Evolutionary conservation across 192 early-diverging fungal genomes (phyloP).

Genomic region (Kickxella alabastrina): DNA sequence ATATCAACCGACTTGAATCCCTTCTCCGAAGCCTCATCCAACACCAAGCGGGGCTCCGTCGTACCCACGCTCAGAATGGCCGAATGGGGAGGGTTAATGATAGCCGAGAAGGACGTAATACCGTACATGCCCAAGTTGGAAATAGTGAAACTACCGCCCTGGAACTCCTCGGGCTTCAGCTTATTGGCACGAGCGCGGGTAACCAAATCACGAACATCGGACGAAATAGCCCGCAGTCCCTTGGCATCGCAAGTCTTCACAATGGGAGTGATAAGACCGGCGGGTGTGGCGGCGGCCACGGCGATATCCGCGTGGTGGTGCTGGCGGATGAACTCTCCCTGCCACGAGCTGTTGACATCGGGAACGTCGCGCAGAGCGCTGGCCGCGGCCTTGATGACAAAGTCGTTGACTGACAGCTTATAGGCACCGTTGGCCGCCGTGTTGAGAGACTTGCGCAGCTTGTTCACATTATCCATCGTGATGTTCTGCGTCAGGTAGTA

Average conservation of each 20-base stretch:
- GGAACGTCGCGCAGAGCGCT: conserved; percentile 88
- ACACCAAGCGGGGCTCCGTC: conserved; percentile 70
- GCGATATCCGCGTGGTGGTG: conserved; percentile 90
- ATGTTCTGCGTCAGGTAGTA: conserved; percentile 80
- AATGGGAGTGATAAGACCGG: conserved; percentile 95
- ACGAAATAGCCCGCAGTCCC: conserved; percentile 83
- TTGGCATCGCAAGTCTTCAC: conserved; percentile 75
- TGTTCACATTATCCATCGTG: conserved; percentile 83
- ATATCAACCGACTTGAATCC: conserved; percentile 70
- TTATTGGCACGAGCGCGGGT: conserved; percentile 79
- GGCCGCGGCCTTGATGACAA: conserved; percentile 93
- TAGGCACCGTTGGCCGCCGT: conserved; percentile 75
- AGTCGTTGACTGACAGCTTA: conserved; percentile 98
- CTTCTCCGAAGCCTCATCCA: conserved; percentile 57
- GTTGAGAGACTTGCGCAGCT: conserved; percentile 88
- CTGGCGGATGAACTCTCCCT: conserved; percentile 87
- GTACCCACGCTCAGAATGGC: conserved; percentile 92
- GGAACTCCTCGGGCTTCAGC: conserved; percentile 93
- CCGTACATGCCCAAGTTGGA: conserved; percentile 99
- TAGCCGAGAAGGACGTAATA: conserved; percentile 91
- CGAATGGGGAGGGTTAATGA: conserved; percentile 95
- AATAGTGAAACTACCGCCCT: conserved; percentile 97
- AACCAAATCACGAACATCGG: conserved; percentile 81
- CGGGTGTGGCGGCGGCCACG: conserved; percentile 91
- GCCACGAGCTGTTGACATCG: conserved; percentile 79